phyloP scores from a whole-genome alignment of 371 early-diverging fungal species.

The Mortierella sp. region DNA sequence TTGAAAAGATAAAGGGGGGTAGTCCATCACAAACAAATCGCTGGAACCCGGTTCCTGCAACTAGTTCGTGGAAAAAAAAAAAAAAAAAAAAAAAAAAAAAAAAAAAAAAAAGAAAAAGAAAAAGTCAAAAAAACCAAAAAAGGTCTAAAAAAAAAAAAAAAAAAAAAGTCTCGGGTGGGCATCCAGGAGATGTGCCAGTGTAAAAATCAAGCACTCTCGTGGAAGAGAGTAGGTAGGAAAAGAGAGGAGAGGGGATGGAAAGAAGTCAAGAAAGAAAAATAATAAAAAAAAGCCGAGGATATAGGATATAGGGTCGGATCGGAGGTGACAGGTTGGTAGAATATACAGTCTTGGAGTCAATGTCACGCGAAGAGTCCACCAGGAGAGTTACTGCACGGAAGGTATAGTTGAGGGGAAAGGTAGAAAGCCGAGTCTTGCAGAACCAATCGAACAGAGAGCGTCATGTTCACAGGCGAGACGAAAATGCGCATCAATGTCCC shows the following conservation, averaged over 20 bases:
- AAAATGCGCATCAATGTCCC: neutral
- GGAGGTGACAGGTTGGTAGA: too few relatives aligned
- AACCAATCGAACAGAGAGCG: neutral
- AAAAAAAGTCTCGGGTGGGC: constrained; percentile 1
- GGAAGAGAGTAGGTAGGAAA: neutral
- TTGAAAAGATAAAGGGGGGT: neutral
- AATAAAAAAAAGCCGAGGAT: neutral
- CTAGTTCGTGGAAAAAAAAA: constrained; percentile 20
- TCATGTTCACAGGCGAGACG: neutral
- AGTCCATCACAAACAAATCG: constrained; percentile 9
- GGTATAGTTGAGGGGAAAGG: too few relatives aligned
- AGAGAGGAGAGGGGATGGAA: neutral
- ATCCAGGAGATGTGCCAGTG: neutral
- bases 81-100: constrained; percentile 22
- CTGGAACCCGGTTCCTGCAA: too few relatives aligned
- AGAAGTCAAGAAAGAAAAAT: neutral
- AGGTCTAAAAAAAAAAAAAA: constrained; percentile 12
- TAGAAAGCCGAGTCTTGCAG: too few relatives aligned
- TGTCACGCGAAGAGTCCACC: too few relatives aligned
- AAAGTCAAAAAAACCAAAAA: constrained; percentile 13
- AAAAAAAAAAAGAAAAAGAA: neutral
- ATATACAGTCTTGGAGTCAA: too few relatives aligned
- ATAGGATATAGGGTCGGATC: too few relatives aligned
- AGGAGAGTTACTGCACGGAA: too few relatives aligned
- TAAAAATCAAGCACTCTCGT: neutral